phyloP scores from a whole-genome alignment of 768 basidiomycete species.

The Pisolithus tinctorius region DNA sequence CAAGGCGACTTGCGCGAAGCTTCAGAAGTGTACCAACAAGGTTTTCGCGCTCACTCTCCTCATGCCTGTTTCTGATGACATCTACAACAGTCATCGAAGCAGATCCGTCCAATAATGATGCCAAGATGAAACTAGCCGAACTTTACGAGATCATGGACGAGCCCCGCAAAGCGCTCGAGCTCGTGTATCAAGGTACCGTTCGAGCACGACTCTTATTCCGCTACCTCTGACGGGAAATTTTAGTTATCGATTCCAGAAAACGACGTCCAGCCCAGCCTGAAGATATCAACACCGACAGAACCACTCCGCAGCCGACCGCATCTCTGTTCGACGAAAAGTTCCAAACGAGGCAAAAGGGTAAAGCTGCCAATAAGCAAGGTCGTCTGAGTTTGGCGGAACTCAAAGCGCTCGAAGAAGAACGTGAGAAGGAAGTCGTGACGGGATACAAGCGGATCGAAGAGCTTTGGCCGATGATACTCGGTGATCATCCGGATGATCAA shows the following conservation, averaged over 20 bases:
- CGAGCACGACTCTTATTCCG: neutral
- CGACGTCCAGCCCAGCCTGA: conserved; percentile 27
- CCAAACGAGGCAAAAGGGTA: conserved; percentile 31
- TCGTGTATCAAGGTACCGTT: conserved; percentile 73
- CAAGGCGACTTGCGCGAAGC: conserved; percentile 71
- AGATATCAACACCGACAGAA: conserved; percentile 4
- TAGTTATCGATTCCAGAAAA: conserved; percentile 53
- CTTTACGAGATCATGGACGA: conserved; percentile 82
- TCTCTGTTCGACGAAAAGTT: conserved; percentile 63
- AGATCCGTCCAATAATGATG: conserved; percentile 72
- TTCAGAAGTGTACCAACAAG: conserved; percentile 75
- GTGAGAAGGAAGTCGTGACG: conserved; percentile 53
- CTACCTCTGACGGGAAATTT: neutral
- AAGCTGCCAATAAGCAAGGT: conserved; percentile 28
- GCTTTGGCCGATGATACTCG: conserved; percentile 52
- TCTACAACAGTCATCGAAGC: conserved; percentile 53
- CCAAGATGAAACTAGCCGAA: conserved; percentile 85
- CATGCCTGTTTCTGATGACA: neutral
- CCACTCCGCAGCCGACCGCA: conserved; percentile 24
- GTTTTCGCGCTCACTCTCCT: conserved; percentile 29
- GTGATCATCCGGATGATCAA: conserved; percentile 35
- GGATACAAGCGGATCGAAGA: conserved; percentile 57
- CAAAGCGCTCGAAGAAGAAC: conserved; percentile 51
- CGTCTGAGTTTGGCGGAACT: conserved; percentile 52
- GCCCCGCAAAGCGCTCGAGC: conserved; percentile 67